A percentile compares a stretch with the other conserved stretches of the same genome.
Conservation (phyloP, 768 basidiomycete species). For the Pleurotus giganteus region DNA sequence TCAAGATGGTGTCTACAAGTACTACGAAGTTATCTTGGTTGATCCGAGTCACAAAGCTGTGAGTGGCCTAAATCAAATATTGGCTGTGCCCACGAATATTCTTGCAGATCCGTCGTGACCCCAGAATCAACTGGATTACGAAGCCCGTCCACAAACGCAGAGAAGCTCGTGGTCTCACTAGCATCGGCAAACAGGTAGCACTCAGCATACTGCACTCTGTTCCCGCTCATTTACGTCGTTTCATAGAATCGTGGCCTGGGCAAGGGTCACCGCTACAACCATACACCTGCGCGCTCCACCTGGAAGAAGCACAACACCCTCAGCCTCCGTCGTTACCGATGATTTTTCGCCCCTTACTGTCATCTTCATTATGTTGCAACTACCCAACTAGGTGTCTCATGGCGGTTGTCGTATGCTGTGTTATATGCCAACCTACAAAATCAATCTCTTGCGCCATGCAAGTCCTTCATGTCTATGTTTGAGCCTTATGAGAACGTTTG, state of each 20-base stretch:
- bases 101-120: slow-evolving; percentile 83
- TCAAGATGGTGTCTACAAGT: slow-evolving; percentile 98
- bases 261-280: slow-evolving; percentile 94
- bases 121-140: slow-evolving; percentile 98
- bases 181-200: slow-evolving; percentile 89
- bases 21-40: slow-evolving; percentile 98
- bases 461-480: background rate
- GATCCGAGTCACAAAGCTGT: slow-evolving; percentile 95
- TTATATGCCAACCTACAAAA: slow-evolving; percentile 1
- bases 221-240: slow-evolving; percentile 8
- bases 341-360: slow-evolving; percentile 29
- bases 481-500: background rate
- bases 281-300: slow-evolving; percentile 84
- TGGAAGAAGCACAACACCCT: slow-evolving; percentile 99
- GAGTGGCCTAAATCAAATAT: slow-evolving; percentile 28
- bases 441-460: background rate
- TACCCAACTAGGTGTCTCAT: no score
- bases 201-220: slow-evolving; percentile 10
- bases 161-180: slow-evolving; percentile 96
- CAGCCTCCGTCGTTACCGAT: slow-evolving; percentile 87
- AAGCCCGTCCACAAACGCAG: slow-evolving; percentile 99
- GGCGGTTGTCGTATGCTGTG: slow-evolving; percentile 5
- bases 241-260: slow-evolving; percentile 91
- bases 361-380: background rate
- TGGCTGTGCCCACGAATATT: slow-evolving; percentile 13